Evolutionary conservation across 192 early-diverging fungal genomes (phyloP), one percentile per base, ranked within the genome.

Genomic region (Diversispora eburnea): DNA sequence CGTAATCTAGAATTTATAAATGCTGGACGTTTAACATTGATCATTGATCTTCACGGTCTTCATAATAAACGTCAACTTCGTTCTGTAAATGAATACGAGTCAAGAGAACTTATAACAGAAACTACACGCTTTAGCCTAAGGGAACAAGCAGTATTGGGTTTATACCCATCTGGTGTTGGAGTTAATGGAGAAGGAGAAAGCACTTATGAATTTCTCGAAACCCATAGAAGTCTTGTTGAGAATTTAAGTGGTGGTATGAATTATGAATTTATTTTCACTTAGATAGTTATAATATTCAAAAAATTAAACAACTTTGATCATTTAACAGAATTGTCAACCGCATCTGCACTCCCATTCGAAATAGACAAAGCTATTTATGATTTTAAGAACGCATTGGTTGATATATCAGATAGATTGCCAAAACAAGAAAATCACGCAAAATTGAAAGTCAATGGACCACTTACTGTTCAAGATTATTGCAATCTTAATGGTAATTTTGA

Each of bases 161-260:
- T 56, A 0, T 71, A 71, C n/a, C 69, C 69, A 43, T 71, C 46
- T 59, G 69, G 51, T 12, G 69, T 25, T 13, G 69, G 54, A 59
- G 19, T 56, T 47, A 12, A 42, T 52, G 69, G 54, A 1, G 69
- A 56, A 47, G 69, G 69, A 17, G 69, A 71, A 45, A 71, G 51
- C 47, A 71, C 56, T 9, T 6, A 10, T 15, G 54, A 71, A 20
- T 19, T 71, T 47, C 15, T 56, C 9, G 69, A 71, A 46, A 19
- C 51, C 45, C 54, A 58, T 3, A 57, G 56, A 13, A 19, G 69
- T 12, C 19, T 71, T 12, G 39, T 56, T 3, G 56, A 59, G 22
- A 33, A 20, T 46, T 45, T 71, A 17, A 47, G 15, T 46, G 56
- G 41, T 22, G 69, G 69, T 59, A 59, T 59, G 17, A 12, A 20